These are phyloP conservation scores for Russula abietina DNA, from an alignment of 768 basidiomycete species.

Conservation along the genomic window DNA sequence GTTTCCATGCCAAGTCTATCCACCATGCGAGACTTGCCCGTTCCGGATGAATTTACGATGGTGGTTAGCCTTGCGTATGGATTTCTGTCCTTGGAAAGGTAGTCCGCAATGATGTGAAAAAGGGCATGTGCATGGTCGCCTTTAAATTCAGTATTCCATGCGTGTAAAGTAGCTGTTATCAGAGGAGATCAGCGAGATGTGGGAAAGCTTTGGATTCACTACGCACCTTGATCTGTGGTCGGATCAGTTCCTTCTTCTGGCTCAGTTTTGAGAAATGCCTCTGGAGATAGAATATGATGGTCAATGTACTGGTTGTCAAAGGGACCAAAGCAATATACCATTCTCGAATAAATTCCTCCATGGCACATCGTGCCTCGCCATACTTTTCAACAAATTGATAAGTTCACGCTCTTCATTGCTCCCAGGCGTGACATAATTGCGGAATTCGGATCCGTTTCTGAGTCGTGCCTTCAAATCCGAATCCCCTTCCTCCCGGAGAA, in stretches of 20 bases:
- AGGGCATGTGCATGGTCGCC: not conserved
- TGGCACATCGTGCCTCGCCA: not conserved
- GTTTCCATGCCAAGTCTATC: not conserved
- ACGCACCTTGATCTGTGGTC: not conserved
- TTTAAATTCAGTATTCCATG: not conserved
- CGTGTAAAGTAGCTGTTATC: not conserved
- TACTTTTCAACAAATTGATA: not conserved
- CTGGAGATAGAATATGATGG: not conserved
- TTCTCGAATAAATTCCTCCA: not conserved
- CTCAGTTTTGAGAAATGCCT: not conserved
- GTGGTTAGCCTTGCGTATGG: not conserved
- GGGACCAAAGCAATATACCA: not conserved
- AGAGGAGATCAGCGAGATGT: not conserved
- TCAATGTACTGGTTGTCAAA: not conserved
- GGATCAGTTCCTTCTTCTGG: not conserved
- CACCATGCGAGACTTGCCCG: constrained; percentile 1
- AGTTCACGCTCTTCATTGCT: too few species aligned
- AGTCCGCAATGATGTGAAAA: not conserved
- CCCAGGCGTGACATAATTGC: too few species aligned
- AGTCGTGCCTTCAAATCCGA: too few species aligned
- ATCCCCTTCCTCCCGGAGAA: too few species aligned
- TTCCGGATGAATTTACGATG: constrained; percentile 7
- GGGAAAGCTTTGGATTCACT: too few species aligned
- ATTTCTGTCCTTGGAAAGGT: not conserved
- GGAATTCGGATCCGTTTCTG: too few species aligned